Evolutionary conservation across 2,329 filamentous ascomycete genomes (phyloP).

Genomic region (Hypomyces rosellus): DNA sequence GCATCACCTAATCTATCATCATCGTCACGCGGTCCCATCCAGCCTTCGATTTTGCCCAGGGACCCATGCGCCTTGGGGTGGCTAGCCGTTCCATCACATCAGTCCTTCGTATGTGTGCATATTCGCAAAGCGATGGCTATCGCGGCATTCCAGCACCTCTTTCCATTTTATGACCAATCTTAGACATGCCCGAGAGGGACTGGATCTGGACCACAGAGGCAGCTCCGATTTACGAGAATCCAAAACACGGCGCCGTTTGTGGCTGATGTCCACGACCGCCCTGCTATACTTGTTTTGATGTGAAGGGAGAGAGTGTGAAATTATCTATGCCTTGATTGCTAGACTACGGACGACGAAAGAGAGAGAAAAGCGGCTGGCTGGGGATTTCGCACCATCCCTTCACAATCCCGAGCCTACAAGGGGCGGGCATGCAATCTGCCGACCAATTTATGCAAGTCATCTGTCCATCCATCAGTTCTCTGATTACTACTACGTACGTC

Average conservation of each 20-base stretch:
- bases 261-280: no score
- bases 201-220: not conserved
- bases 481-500: not conserved
- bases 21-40: conserved; percentile 9
- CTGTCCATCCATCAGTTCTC: not conserved
- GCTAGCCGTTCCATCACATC: not conserved
- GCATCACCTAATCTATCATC: conserved; percentile 10
- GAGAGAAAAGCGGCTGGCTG: not conserved
- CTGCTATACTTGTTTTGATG: no score
- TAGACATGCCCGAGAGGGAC: not conserved
- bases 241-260: no score
- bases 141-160: not conserved
- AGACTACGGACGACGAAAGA: no score
- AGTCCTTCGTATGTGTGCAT: not conserved
- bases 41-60: not conserved
- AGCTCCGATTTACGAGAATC: not conserved
- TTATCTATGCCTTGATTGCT: not conserved
- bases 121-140: not conserved
- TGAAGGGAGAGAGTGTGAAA: not conserved
- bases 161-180: not conserved
- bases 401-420: conserved; percentile 3
- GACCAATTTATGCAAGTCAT: conserved; percentile 9
- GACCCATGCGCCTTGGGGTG: not conserved
- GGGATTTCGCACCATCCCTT: not conserved
- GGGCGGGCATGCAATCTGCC: conserved; percentile 7